Base-by-base conservation (phyloP, 2,329 filamentous ascomycete genomes). In the Ceratocystis eucalypticola region DNA sequence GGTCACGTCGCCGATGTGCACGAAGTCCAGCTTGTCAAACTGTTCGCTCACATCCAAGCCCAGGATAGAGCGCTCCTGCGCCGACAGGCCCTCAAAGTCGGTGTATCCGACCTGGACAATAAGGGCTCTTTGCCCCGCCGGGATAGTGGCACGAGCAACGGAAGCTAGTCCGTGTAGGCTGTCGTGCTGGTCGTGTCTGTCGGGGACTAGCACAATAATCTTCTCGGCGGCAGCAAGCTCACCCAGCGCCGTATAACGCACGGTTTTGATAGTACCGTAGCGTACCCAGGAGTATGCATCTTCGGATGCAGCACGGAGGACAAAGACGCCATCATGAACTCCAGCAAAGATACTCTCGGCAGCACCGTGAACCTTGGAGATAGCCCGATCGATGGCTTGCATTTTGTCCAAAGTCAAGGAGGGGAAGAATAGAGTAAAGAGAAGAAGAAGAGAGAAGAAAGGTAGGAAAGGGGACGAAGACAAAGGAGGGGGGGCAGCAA, bases 1-100 rank as follows among this genome's bases (percentile, higher is more conserved):
- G 12, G 63, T 57, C n/a, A 37, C 63, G 25, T 55, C 63, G 25
- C 48, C 41, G 4, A 65, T 62, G 61, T 48, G 28, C 20, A 62
- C 61, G 45, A 62, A 62, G 41, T 62, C 61, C 15, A 45, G 41
- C 12, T 62, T 48, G 41, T 48, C 33, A 25, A 62, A 46, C 8
- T 30, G 41, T 22, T 62, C 41, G 44, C 30, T 46, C 20, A 41
- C 44, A 41, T 46, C 28, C 12, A 46, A 41, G 15, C 22, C 61
- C 12, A 62, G 44, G 15, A 41, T 28, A 5, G 45, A n/a, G 30
- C 55, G 55, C 55, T 59, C 55, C 30, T 59, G 55, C 6, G 55
- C 28, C 55, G 55, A 59, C 20, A 65, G 37, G 8, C 30, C n/a
- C 20, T 22, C 41, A 17, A 65, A 59, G 20, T 45, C 48, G 15